Conservation (phyloP, 2,329 filamentous ascomycete species). For the Fusarium coffeatum region DNA sequence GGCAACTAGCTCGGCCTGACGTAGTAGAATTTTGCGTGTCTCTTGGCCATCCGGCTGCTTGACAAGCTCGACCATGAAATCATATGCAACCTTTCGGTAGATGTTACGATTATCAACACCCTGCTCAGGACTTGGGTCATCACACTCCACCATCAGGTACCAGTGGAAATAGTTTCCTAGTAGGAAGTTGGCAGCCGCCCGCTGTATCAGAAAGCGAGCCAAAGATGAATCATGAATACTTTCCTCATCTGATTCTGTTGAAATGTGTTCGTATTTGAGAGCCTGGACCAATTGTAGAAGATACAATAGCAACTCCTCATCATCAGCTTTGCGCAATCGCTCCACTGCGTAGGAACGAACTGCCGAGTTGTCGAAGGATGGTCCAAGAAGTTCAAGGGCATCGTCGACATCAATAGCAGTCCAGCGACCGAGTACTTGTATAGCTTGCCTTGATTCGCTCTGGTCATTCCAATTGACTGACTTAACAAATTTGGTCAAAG, state of each 20-base stretch:
- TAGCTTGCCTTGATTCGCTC: conserved; percentile 86
- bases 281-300: conserved; percentile 95
- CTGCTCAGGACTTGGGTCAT: conserved; percentile 83
- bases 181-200: conserved; percentile 88
- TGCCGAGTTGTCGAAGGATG: conserved; percentile 87
- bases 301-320: conserved; percentile 90
- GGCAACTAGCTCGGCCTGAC: conserved; percentile 90
- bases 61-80: conserved; percentile 92
- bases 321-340: conserved; percentile 88
- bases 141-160: conserved; percentile 98
- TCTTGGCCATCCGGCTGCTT: conserved; percentile 76
- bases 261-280: conserved; percentile 89
- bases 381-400: conserved; percentile 91
- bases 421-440: conserved; percentile 91
- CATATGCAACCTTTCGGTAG: conserved; percentile 92
- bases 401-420: conserved; percentile 97
- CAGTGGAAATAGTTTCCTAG: conserved; percentile 96
- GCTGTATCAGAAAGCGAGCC: conserved; percentile 86
- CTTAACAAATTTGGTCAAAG: conserved; percentile 97
- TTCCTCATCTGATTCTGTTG: conserved; percentile 66
- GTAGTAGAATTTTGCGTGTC: conserved; percentile 78
- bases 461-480: conserved; percentile 94
- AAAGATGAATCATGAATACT: conserved; percentile 81
- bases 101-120: conserved; percentile 81
- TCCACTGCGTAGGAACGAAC: conserved; percentile 95